These are phyloP conservation scores for Apiospora malaysiana DNA, from an alignment of 2,329 filamentous ascomycete species.

Conservation along the genomic window DNA sequence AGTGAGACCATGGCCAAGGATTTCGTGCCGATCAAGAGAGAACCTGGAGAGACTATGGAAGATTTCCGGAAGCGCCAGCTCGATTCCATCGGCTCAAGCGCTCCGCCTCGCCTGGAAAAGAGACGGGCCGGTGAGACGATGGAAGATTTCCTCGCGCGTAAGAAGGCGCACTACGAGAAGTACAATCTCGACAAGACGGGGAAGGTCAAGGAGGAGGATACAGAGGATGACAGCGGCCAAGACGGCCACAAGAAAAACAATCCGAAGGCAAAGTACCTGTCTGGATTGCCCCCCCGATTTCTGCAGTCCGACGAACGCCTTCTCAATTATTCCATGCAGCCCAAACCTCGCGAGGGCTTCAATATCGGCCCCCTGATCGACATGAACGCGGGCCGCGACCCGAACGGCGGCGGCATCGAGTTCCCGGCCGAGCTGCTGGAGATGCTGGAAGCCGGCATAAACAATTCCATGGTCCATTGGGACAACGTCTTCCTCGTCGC, in stretches of 20 bases:
- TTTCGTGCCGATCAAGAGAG: too few species aligned
- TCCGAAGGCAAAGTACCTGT: too few species aligned
- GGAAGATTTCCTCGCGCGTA: background rate
- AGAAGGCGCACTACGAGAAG: background rate
- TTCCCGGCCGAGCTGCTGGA: background rate
- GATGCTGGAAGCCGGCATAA: rapidly evolving
- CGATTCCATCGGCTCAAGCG: background rate
- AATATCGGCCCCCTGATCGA: too few species aligned
- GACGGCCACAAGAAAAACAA: background rate
- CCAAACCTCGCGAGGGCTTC: background rate
- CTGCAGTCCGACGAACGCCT: too few species aligned
- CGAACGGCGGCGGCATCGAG: background rate
- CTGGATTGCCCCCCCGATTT: too few species aligned
- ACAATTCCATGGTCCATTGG: background rate
- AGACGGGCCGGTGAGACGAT: background rate
- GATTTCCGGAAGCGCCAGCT: background rate
- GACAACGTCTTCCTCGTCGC: background rate
- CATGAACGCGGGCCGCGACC: background rate
- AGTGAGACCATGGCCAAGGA: too few species aligned
- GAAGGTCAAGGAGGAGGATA: background rate
- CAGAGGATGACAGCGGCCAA: background rate
- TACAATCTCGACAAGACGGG: background rate
- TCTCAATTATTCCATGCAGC: background rate
- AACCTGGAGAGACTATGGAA: background rate
- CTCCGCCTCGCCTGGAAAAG: background rate